Base-by-base conservation (phyloP, 108 stramenopile genomes). In the Skeletonema marinoi region DNA sequence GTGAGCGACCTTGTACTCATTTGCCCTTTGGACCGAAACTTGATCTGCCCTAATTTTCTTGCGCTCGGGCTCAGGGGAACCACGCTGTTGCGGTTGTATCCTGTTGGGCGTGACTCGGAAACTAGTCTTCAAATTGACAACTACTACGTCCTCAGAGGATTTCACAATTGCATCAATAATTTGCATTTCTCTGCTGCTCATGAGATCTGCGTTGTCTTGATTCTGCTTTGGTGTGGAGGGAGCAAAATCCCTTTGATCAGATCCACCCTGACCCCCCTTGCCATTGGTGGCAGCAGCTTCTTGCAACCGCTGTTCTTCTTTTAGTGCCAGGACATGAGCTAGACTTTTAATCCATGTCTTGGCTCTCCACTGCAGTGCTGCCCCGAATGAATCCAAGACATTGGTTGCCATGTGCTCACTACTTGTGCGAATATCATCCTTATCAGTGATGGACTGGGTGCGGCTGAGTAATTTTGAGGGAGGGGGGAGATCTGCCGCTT, bases 361-460 rank as follows among this genome's bases (percentile, higher is more conserved):
- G 32, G 85, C 88, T 46, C 94, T 80, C 92, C 92, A 95, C 32
- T 88, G 70, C 32, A 93, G 66, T 59, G 92, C 92, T 68, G 89
- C 91, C 59, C 90, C 82, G 72, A 90, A 90, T 16, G 92, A 88
- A 73, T 89, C 85, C 32, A 91, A 80, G 8, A 93, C 74, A 68
- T 95, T 95, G 19, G 78, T 73, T 3, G 88, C 90, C 91, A 95
- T 90, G 41, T 87, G 83, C 41, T 92, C 90, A 31, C 87, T 81
- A 33, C 88, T 85, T 12, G 88, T 73, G 21, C 86, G 81, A 31
- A 92, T 72, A 16, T 88, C 88, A 33, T 94, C 90, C 30, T 83
- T 83, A 71, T 92, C 90, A 48, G 90, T 81, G 8, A 89, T 85
- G 35, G 84, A 83, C 9, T 91, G 83, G 46, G 81, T 59, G 19